Evolutionary conservation across 2,329 filamentous ascomycete species (phyloP), one percentile per base, ranked within the genome.

Genomic region (Geoglossum cookeanum): DNA sequence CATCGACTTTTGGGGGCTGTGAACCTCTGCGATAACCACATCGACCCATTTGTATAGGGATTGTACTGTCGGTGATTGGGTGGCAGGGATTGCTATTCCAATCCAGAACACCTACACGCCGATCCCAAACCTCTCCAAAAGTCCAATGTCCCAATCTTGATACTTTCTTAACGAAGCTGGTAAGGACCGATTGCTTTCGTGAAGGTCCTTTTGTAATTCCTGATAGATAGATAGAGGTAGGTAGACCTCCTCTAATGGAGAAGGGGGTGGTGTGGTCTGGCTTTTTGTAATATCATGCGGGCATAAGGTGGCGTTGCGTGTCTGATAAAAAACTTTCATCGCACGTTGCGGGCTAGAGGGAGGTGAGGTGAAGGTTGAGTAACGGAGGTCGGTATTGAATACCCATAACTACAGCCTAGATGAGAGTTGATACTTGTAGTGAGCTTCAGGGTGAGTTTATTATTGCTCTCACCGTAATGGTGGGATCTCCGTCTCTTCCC

Each of bases 361-460:
- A 22, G 22, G 32, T 11, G 48, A 13, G 4, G 49, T 58, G 11
- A 71, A 72, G 0, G 68, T 71, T 0, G 74, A 72, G 58, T 74
- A 70, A 57, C 67, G 66, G 27, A 76, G 68, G 52, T 75, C 71
- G 0, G 72, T 71, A 0, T 72, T 72, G 63, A 76, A 75, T 55
- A 75, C 65, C 74, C 74, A 76, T 22, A 75, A 55, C 51, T 71
- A 42, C 32, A 13, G 6, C 3, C 47, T 13, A 15, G 33, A 5
- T 17, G 30, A 30, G 27, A 39, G 32, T 35, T 15, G 32, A 32
- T 29, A 17, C 45, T 2, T 22, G 15, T 8, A 55, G 13, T 22
- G 48, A 32, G 13, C 57, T 57, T 30, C 15, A 48, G 8, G 30
- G 17, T 4, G 1, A 13, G 29, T 1, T 15, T 4, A 15, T 3